phyloP scores from a whole-genome alignment of 2,329 filamentous ascomycete species.

The Raffaelea albimanens region DNA sequence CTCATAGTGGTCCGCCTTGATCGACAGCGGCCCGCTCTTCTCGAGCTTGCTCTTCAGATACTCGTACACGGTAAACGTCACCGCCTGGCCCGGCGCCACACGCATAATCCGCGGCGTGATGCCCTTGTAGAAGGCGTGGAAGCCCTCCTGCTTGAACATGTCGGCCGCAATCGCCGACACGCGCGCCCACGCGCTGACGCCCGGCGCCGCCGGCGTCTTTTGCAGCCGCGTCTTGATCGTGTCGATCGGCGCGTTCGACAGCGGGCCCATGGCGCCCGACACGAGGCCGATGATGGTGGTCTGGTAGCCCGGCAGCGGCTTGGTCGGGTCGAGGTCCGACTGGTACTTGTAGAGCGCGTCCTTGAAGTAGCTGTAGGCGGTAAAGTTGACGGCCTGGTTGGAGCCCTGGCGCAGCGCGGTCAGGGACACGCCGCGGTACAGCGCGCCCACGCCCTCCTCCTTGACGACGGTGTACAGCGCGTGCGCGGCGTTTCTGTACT shows the following conservation, averaged over 20 bases:
- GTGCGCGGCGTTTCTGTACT: conserved; percentile 90
- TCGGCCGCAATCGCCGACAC: conserved; percentile 71
- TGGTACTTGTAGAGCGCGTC: conserved; percentile 63
- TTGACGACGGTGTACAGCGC: conserved; percentile 77
- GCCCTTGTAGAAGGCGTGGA: conserved; percentile 96
- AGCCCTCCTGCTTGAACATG: conserved; percentile 90
- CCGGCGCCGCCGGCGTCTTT: conserved; percentile 73
- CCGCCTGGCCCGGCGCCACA: conserved; percentile 87
- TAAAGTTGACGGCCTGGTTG: conserved; percentile 99
- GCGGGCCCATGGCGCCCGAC: conserved; percentile 85
- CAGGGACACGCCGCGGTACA: conserved; percentile 89
- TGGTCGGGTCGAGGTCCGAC: conserved; percentile 50
- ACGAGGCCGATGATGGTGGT: conserved; percentile 87
- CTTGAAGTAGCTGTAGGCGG: conserved; percentile 92
- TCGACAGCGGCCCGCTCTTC: conserved; percentile 47
- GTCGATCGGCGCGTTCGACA: conserved; percentile 96
- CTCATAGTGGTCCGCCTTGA: conserved; percentile 56
- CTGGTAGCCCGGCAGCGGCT: conserved; percentile 72
- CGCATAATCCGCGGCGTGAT: conserved; percentile 97
- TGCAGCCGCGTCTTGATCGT: conserved; percentile 98
- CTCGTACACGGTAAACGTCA: conserved; percentile 70
- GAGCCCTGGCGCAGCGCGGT: conserved; percentile 90
- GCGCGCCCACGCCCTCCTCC: conserved; percentile 78
- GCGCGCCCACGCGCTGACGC: conserved; percentile 69
- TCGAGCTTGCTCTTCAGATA: conserved; percentile 66